Evolutionary conservation across 2,329 filamentous ascomycete species (phyloP), one percentile per base, ranked within the genome.

Genomic region (Diaporthe batatas): DNA sequence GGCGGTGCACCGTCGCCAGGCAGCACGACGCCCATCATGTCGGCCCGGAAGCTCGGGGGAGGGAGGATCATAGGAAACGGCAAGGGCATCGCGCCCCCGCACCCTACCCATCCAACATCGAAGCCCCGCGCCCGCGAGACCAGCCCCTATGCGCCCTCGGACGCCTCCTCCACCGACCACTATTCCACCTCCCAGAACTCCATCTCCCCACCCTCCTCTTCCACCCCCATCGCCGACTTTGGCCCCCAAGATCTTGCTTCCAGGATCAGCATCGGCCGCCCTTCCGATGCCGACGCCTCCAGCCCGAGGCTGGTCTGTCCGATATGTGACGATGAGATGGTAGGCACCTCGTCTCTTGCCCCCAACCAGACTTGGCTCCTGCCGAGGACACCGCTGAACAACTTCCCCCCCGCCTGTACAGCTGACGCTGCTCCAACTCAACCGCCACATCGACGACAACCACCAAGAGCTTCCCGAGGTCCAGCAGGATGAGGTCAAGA

Each of bases 271-370:
- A 84, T 96, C 25, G 87, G 84, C 29, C 83, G 84, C 12, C 85
- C 87, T 23, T 86, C 88, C 68, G 87, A 85, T 74, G 87, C 88
- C 75, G 86, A 84, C 64, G 88, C 90, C 68, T 84, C 90, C 71
- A 90, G 88, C 76, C 90, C 90, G 76, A 89, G 89, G 81, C 90
- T 99, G 73, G 91, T 96, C 71, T 99, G 96, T 82, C 96, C 96
- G n/a, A 99, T 99, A 80, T 99, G 96, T 83, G 95, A 92, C 77
- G 97, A 98, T 84, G 95, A 98, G 83, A 99, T 99, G 96, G 95
- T 96, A 85, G 62, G 62, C 42, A 54, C 32, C 32, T 14, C n/a
- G 44, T 44, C 62, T 49, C 59, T 29, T 29, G 25, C 47, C 62
- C 62, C 36, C 36, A 51, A 39, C 44, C 18, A 51, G 12, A 21